Base-by-base conservation (phyloP, 1,284 basidiomycete species). In the Coriolopsis trogii region DNA sequence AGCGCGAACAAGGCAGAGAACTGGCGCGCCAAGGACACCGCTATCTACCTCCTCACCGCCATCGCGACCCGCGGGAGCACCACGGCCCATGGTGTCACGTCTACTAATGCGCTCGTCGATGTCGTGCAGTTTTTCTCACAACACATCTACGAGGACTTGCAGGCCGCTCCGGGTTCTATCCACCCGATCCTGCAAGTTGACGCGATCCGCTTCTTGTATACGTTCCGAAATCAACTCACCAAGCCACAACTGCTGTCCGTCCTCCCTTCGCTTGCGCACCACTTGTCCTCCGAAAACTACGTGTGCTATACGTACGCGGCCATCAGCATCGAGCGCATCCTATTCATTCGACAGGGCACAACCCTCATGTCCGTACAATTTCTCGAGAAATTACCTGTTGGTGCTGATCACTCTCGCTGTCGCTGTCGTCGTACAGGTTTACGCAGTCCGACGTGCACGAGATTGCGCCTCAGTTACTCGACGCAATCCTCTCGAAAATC, bases 141-240 rank as follows among this genome's bases (percentile, higher is more conserved):
- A 41, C 85, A 98, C 68, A 89, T 99, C 13, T 91, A 89, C 65
- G 76, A 87, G 59, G 97, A 99, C 70, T 73, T 98, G 37, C 89
- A 95, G 67, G 87, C 89, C 1, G 72, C 75, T 1, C 75, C 79
- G 4, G 82, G 83, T 2, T 73, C 76, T 13, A 87, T 92, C 0
- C 89, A 97, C 66, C 91, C 95, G 4, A 93, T 99, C 62, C 77
- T 99, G 34, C 93, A 95, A 65, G 95, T 97, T 29, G 95, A 98
- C 69, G 95, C 95, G 4, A 98, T 99, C 69, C 88, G 93, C 49
- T 97, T 93, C 74, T 71, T 97, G 44, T 82, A 93, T 66, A 97
- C 93, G 0, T 99, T 99, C 83, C 81, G 97, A 16, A 95, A 96
- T 66, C 96, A 95, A 91, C 80, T 99, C 49, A 96, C 93, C 12